Conservation (phyloP, 495 filamentous ascomycete genomes). For the Neurospora sp. region DNA sequence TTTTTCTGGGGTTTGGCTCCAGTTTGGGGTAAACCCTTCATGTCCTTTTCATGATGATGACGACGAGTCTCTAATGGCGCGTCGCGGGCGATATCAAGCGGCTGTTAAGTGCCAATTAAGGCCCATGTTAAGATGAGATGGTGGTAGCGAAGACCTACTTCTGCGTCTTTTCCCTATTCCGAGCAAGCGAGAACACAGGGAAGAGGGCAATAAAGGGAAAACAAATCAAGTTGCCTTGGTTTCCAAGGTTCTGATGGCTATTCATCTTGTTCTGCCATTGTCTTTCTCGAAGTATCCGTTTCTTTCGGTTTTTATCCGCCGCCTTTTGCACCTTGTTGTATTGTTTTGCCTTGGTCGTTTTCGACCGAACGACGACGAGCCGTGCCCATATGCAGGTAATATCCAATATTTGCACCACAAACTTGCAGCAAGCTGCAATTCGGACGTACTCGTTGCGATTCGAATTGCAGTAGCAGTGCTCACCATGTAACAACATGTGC, state of each 20-base stretch:
- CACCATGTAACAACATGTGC: not conserved
- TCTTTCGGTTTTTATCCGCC: not conserved
- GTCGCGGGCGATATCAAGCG: constrained; percentile 16
- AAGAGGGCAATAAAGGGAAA: not conserved
- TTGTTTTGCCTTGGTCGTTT: not conserved
- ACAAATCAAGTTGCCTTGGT: not conserved
- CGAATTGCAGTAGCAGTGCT: not conserved
- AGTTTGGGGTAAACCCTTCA: not conserved
- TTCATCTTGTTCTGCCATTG: not conserved
- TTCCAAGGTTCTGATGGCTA: not conserved
- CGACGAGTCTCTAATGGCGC: not conserved
- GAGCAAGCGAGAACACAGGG: not conserved
- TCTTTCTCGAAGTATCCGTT: not conserved
- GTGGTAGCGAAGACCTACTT: not conserved
- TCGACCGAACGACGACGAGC: not conserved
- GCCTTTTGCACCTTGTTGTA: not conserved
- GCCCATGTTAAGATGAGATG: not conserved
- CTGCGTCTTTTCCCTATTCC: not conserved
- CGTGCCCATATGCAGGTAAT: not conserved
- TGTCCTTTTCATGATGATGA: not conserved
- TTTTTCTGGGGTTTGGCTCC: not conserved
- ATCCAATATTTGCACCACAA: not conserved
- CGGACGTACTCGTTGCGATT: not conserved
- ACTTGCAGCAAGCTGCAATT: not conserved
- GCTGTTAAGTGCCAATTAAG: not conserved